Evolutionary conservation across 164 flowering plant species (phyloP).

Genomic region (Amborella trichopoda): DNA sequence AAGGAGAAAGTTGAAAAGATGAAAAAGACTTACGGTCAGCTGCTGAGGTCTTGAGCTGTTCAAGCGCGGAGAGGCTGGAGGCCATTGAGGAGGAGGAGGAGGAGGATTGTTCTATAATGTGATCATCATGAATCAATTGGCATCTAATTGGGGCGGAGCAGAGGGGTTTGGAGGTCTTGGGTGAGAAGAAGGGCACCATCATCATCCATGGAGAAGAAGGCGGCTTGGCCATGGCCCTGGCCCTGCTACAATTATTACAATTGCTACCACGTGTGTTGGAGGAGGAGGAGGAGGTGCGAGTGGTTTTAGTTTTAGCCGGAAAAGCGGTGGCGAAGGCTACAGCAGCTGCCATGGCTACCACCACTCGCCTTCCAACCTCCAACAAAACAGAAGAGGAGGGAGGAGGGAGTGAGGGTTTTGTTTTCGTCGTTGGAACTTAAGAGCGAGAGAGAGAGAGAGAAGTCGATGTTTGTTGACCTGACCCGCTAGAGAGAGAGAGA

Average conservation of each 20-base stretch:
- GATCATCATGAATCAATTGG: constrained; percentile 12
- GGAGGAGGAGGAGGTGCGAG: not conserved
- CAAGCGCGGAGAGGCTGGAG: constrained; percentile 60
- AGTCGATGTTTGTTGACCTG: no score
- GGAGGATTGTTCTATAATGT: constrained; percentile 6
- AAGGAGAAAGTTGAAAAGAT: not conserved
- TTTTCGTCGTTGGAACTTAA: not conserved
- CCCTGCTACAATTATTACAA: not conserved
- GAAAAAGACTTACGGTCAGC: constrained; percentile 39
- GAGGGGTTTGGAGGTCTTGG: constrained; percentile 22
- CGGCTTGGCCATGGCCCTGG: no score
- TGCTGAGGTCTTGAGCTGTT: constrained; percentile 66
- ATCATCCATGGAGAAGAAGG: not conserved
- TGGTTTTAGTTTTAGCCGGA: not conserved
- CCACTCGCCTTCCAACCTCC: not conserved
- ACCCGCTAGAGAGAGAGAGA: no score
- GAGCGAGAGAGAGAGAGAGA: not conserved
- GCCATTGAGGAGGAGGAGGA: no score
- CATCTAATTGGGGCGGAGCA: no score
- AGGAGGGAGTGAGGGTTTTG: not conserved
- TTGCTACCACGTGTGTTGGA: not conserved
- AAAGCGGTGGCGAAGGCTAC: not conserved
- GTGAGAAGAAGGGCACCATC: constrained; percentile 12
- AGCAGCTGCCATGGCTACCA: not conserved
- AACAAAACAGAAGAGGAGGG: not conserved